phyloP scores from a whole-genome alignment of 768 basidiomycete species.

The Russula emetica region DNA sequence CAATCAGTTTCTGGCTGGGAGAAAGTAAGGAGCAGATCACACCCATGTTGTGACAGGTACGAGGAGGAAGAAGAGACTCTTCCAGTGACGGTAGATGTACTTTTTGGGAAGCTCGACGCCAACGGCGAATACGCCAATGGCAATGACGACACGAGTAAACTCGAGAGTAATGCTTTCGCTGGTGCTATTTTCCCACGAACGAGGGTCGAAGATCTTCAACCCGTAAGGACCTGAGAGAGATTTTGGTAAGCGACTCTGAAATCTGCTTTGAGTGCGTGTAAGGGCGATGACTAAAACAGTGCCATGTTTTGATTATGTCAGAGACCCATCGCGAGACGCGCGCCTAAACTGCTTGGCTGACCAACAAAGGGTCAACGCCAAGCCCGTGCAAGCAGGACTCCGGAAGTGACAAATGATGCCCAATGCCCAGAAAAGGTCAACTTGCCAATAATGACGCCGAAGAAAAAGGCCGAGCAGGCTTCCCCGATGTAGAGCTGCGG shows the following conservation, averaged over 20 bases:
- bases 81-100: constrained; percentile 93
- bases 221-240: constrained; percentile 68
- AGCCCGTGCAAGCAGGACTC: neutral
- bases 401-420: neutral
- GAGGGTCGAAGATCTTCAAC: constrained; percentile 76
- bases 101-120: constrained; percentile 97
- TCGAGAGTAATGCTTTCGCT: constrained; percentile 75
- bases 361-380: neutral
- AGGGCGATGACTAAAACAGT: neutral
- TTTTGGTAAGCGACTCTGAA: neutral
- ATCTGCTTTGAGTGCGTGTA: neutral
- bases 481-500: constrained; percentile 86
- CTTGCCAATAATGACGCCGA: constrained; percentile 84
- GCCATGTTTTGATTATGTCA: neutral
- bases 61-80: constrained; percentile 80
- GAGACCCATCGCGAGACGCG: neutral
- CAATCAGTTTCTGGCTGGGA: neutral
- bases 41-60: constrained; percentile 83
- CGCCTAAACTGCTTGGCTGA: neutral
- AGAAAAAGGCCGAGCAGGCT: constrained; percentile 91
- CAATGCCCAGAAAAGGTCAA: constrained; percentile 19
- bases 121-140: constrained; percentile 96
- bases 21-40: constrained; percentile 33
- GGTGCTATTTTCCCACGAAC: constrained; percentile 56
- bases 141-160: constrained; percentile 86